Evolutionary conservation across 2,329 filamentous ascomycete species (phyloP).

Genomic region (Fusarium floridanum): DNA sequence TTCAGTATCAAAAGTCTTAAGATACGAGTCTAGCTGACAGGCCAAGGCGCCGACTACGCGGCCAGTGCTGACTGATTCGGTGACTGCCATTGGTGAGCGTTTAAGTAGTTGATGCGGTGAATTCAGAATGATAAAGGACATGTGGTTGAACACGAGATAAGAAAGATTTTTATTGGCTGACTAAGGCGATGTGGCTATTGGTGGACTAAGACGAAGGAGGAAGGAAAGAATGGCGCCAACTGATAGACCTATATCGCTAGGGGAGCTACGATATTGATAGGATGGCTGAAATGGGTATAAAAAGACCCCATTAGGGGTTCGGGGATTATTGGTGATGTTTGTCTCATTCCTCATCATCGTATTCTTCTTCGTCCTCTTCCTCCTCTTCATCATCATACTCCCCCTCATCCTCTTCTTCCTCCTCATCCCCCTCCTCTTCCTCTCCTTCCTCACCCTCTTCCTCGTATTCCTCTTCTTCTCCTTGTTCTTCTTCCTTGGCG

Average conservation of each 20-base stretch:
- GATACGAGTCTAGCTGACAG: conserved; percentile 48
- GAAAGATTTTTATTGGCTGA: conserved; percentile 25
- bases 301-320: too few species aligned
- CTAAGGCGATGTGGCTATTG: conserved; percentile 11
- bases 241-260: not conserved
- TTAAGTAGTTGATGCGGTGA: not conserved
- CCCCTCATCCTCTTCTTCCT: not conserved
- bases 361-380: not conserved
- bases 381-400: not conserved
- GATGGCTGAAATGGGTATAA: not conserved
- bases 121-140: not conserved
- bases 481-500: not conserved
- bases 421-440: not conserved
- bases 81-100: conserved; percentile 12
- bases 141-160: not conserved
- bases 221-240: not conserved
- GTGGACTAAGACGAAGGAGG: not conserved
- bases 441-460: not conserved
- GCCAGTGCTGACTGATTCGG: not conserved
- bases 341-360: not conserved
- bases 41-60: conserved; percentile 45
- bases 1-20: conserved; percentile 40
- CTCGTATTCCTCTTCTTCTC: not conserved
- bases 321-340: not conserved
- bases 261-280: too few species aligned